These are phyloP conservation scores for Austroboletus novae-zelandiae DNA, from an alignment of 1,284 basidiomycete genomes.

Conservation along the genomic window DNA sequence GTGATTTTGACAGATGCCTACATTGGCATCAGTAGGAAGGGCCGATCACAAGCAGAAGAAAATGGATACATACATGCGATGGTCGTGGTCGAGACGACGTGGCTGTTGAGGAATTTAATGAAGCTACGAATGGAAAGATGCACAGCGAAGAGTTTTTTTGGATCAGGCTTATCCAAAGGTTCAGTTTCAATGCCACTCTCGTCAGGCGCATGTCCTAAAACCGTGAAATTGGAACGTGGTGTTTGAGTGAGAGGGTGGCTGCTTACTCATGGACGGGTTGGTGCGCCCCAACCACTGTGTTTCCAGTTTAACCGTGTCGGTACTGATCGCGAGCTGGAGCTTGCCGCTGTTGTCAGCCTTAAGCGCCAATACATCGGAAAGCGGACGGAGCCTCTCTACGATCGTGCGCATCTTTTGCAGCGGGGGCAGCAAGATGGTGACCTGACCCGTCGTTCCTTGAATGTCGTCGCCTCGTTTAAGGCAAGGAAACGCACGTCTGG, in stretches of 20 bases:
- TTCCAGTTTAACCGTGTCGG: conserved; percentile 71
- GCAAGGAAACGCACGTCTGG: conserved; percentile 61
- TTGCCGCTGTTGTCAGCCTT: conserved; percentile 63
- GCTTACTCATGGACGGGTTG: conserved; percentile 66
- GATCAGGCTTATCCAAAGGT: conserved; percentile 40
- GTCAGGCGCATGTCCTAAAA: conserved; percentile 27
- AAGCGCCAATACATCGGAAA: conserved; percentile 75
- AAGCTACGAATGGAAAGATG: conserved; percentile 75
- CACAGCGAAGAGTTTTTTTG: conserved; percentile 61
- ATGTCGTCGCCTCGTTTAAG: neutral
- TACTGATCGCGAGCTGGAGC: conserved; percentile 68
- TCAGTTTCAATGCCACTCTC: conserved; percentile 37
- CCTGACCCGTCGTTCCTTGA: conserved; percentile 43
- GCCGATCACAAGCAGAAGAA: neutral
- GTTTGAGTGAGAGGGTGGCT: neutral
- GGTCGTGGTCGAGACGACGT: conserved; percentile 82
- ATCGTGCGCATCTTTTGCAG: conserved; percentile 77
- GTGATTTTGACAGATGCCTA: conserved; percentile 82
- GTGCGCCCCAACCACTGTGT: conserved; percentile 77
- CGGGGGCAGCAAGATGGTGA: conserved; percentile 80
- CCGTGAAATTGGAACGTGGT: conserved; percentile 1
- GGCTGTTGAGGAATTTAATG: conserved; percentile 80
- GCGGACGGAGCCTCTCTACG: conserved; percentile 70
- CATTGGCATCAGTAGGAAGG: neutral
- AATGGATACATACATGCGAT: conserved; percentile 68